Evolutionary conservation across 257 asterid species (phyloP).

Genomic region (Handroanthus guayacan): DNA sequence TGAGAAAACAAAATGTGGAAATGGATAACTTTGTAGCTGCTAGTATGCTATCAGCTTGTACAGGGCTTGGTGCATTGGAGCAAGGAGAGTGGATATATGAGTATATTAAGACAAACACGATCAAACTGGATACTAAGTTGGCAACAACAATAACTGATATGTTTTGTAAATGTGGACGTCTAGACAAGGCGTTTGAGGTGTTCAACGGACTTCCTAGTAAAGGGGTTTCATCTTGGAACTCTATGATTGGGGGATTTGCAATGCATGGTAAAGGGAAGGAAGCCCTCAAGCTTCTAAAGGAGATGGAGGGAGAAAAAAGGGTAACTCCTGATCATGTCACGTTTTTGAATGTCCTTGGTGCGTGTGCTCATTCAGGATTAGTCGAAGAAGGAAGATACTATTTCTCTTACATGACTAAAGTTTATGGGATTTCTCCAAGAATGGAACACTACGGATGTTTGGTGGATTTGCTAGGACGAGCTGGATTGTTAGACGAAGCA

Average conservation of each 20-base stretch:
- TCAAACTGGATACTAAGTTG: constrained; percentile 64
- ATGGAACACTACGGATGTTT: constrained; percentile 92
- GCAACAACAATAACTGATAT: constrained; percentile 70
- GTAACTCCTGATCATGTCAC: constrained; percentile 69
- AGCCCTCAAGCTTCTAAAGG: constrained; percentile 73
- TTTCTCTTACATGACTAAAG: constrained; percentile 65
- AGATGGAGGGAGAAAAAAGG: constrained; percentile 64
- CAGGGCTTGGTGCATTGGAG: constrained; percentile 74
- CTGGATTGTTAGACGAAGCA: constrained; percentile 79
- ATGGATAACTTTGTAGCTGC: constrained; percentile 84
- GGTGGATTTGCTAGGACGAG: constrained; percentile 91
- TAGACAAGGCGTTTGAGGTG: constrained; percentile 69
- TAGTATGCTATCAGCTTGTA: constrained; percentile 82
- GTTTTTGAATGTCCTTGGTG: constrained; percentile 78
- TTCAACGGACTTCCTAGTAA: constrained; percentile 53
- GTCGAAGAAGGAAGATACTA: constrained; percentile 68
- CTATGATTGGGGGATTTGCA: constrained; percentile 92
- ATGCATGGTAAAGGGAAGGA: constrained; percentile 76
- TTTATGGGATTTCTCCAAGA: constrained; percentile 62
- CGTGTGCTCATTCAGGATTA: constrained; percentile 85
- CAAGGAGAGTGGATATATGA: constrained; percentile 75
- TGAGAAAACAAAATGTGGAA: constrained; percentile 55
- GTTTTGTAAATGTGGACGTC: constrained; percentile 86
- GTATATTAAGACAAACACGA: constrained; percentile 46
- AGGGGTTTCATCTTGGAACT: constrained; percentile 87